These are phyloP conservation scores for Gnetum montanum DNA, from an alignment of 75 land plant genomes.

Conservation along the genomic window DNA sequence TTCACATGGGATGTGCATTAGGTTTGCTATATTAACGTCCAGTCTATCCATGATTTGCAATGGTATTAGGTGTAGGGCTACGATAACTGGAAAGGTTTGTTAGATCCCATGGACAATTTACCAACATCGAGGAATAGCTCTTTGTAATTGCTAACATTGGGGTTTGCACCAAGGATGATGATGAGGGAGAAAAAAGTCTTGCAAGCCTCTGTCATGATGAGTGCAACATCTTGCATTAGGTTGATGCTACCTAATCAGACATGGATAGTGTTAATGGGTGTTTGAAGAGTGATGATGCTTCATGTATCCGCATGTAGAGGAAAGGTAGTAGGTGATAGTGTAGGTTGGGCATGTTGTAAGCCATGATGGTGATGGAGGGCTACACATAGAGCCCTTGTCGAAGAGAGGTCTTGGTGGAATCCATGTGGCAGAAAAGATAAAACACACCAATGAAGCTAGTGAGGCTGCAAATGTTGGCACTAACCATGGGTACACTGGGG, in stretches of 20 bases:
- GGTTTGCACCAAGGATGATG: constrained; percentile 19
- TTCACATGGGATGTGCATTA: no score
- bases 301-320: constrained; percentile 63
- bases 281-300: constrained; percentile 46
- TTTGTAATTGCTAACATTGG: constrained; percentile 8
- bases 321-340: constrained; percentile 78
- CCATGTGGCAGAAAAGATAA: constrained; percentile 75
- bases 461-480: constrained; percentile 83
- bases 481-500: no score
- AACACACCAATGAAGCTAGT: constrained; percentile 27
- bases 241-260: constrained; percentile 58
- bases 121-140: constrained; percentile 32
- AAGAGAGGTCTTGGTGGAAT: constrained; percentile 24
- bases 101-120: constrained; percentile 10
- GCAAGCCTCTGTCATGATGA: constrained; percentile 46
- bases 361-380: constrained; percentile 69
- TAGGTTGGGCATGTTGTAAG: constrained; percentile 55
- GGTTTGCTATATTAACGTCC: no score
- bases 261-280: constrained; percentile 64
- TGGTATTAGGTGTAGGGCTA: no score
- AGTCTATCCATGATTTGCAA: no score
- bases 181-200: constrained; percentile 65
- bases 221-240: constrained; percentile 61
- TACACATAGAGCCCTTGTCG: constrained; percentile 78
- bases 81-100: no score